Base-by-base conservation (phyloP, 768 basidiomycete genomes). In the Podaxis sp. region DNA sequence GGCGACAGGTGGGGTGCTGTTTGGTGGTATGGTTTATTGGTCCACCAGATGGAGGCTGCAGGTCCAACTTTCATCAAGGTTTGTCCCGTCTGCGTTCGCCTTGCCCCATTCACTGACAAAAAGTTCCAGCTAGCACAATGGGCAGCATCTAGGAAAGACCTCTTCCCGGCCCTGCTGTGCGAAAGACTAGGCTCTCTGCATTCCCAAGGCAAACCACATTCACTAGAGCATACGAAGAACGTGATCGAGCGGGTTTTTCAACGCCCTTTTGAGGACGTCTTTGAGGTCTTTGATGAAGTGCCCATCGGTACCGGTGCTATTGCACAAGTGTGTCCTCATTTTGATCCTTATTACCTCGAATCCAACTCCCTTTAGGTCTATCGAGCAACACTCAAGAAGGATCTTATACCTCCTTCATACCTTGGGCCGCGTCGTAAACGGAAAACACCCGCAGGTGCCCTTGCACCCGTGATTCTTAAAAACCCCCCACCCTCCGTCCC, bases 251-350 rank as follows among this genome's bases (percentile, higher is more conserved):
- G 77, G 3, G 92, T 92, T 18, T 98, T 98, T 71, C 85, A 87
- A 51, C 79, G 85, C 38, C 84, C 87, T 4, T 97, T 99, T 68
- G 80, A 88, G 4, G 82, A 97, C 11, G 91, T 98, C 10, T 98
- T 99, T 66, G 91, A 93, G 65, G 84, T 91, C 59, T 98, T 99
- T 68, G 86, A 92, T 59, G 79, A 86, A 61, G 78, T 70, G 4
- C 95, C 97, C 3, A 96, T 99, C 55, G 97, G 97, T n/a, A 91
- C 90, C 9, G 97, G 97, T 25, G 95, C 97, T n/a, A 97, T 99
- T 63, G 97, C 96, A 18, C 97, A 99, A 76, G 87, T 83, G 62
- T 51, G 70, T 65, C 48, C 6, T 48, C 11, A 25, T 14, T 13
- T 61, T 61, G 9, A 55, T 52, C 35, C 40, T 50, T 57, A 32